phyloP scores from a whole-genome alignment of 2,329 filamentous ascomycete species.

The Fusarium multiceps region DNA sequence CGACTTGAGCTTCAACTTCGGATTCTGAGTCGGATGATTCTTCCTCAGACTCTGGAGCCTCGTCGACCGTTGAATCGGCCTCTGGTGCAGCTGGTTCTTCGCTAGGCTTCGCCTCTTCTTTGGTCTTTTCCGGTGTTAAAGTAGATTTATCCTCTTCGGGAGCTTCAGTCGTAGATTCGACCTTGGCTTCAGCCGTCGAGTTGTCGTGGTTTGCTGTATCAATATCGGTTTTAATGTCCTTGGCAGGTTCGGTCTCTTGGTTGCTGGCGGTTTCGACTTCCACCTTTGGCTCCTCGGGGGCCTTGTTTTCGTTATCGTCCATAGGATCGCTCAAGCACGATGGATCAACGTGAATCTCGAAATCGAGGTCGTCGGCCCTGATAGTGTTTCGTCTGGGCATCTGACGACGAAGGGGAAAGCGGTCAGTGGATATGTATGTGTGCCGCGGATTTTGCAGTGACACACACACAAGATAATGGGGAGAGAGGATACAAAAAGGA shows the following conservation, averaged over 20 bases:
- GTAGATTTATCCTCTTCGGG: slow-evolving; percentile 14
- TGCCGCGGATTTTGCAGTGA: slow-evolving; percentile 25
- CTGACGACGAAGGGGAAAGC: slow-evolving; percentile 21
- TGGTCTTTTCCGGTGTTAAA: slow-evolving; percentile 7
- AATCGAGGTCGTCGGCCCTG: slow-evolving; percentile 54
- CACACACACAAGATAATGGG: slow-evolving; percentile 26
- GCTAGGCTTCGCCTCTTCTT: slow-evolving; percentile 6
- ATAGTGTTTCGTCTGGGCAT: slow-evolving; percentile 46
- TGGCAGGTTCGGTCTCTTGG: slow-evolving; percentile 28
- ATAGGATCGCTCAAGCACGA: slow-evolving; percentile 57
- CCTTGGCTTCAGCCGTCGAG: slow-evolving; percentile 20
- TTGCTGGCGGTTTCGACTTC: slow-evolving; percentile 26
- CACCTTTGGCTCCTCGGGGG: slow-evolving; percentile 36
- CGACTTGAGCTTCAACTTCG: neutral
- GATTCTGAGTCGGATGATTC: neutral
- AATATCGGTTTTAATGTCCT: slow-evolving; percentile 18
- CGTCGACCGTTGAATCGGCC: slow-evolving; percentile 1
- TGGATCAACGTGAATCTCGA: slow-evolving; percentile 61
- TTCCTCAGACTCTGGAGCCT: neutral
- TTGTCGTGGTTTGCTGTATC: slow-evolving; percentile 24
- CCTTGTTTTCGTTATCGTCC: slow-evolving; percentile 50
- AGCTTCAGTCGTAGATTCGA: slow-evolving; percentile 20
- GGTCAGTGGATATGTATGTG: slow-evolving; percentile 24
- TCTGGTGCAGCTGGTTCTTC: slow-evolving; percentile 2
- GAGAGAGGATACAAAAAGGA: slow-evolving; percentile 14